Evolutionary conservation across 148 eudicot species (phyloP).

Genomic region (Vaccinium myrtillus): DNA sequence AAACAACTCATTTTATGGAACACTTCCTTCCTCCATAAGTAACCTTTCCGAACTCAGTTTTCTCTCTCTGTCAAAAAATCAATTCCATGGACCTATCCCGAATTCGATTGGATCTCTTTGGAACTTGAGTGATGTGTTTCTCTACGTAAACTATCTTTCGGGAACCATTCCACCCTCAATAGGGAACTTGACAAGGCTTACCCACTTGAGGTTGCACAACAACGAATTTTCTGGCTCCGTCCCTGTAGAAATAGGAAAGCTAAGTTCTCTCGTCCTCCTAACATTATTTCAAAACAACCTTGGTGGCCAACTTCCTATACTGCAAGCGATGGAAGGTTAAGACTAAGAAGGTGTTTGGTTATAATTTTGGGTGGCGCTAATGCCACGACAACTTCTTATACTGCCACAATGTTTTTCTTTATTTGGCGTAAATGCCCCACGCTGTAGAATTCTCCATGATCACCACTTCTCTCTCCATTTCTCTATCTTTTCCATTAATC

Average conservation of each 20-base stretch:
- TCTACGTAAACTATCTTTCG: conserved; percentile 28
- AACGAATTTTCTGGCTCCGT: conserved; percentile 38
- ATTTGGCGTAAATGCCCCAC: no score
- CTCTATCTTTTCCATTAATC: no score
- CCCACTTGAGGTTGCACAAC: conserved; percentile 27
- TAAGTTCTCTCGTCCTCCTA: conserved; percentile 17
- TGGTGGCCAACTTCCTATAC: no score
- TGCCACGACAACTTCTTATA: no score
- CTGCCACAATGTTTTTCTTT: no score
- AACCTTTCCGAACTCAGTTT: conserved; percentile 36
- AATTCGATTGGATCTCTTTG: not conserved
- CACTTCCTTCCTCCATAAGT: conserved; percentile 7
- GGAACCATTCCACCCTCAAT: conserved; percentile 43
- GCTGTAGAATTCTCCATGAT: no score
- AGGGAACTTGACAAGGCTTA: conserved; percentile 31
- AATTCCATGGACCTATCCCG: conserved; percentile 10
- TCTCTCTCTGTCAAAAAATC: conserved; percentile 34
- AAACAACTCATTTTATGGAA: conserved; percentile 3
- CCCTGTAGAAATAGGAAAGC: conserved; percentile 38
- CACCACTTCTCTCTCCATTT: no score
- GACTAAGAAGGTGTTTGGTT: no score
- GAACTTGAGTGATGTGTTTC: not conserved
- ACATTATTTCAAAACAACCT: not conserved
- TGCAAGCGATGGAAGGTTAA: no score
- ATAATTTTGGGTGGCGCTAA: no score